Percentiles rank a stretch among this genome's conserved stretches.
These are phyloP conservation scores for Glycine tomentella DNA, from an alignment of 306 rosid genomes.

Conservation along the genomic window DNA sequence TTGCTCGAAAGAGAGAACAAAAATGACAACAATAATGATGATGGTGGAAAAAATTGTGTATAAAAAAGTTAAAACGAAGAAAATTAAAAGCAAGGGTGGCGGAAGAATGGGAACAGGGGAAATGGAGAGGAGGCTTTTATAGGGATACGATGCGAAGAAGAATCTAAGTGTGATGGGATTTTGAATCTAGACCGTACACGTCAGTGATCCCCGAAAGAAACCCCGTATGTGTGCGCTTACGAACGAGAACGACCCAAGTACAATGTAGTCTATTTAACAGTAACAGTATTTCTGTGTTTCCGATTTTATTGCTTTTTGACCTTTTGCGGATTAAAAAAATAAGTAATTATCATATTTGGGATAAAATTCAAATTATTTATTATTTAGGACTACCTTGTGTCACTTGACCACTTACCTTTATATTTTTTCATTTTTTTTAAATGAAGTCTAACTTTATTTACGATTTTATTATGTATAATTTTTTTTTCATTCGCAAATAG, in stretches of 20 bases:
- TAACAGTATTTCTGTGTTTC: background rate
- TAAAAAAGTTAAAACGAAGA: background rate
- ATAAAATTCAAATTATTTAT: too few relatives aligned
- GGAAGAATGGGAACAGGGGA: background rate
- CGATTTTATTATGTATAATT: too few relatives aligned
- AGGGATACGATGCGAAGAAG: conserved; percentile 32
- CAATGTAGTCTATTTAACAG: background rate
- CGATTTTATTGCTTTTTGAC: background rate
- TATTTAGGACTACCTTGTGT: too few relatives aligned
- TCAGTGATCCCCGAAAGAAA: conserved; percentile 59
- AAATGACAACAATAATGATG: background rate
- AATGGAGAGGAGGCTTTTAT: conserved; percentile 17
- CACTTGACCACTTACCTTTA: too few relatives aligned
- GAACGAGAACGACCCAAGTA: conserved; percentile 43
- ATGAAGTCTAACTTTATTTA: too few relatives aligned
- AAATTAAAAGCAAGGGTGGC: background rate
- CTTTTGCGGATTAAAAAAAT: too few relatives aligned
- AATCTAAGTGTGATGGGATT: conserved; percentile 30
- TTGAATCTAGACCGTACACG: conserved; percentile 83
- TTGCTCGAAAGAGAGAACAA: background rate
- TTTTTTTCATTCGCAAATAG: too few relatives aligned
- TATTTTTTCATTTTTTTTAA: too few relatives aligned
- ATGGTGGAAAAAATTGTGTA: background rate
- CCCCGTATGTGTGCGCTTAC: conserved; percentile 27
- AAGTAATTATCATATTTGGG: too few relatives aligned